phyloP scores from a whole-genome alignment of 345 rosid species.

The Melaleuca alternifolia region DNA sequence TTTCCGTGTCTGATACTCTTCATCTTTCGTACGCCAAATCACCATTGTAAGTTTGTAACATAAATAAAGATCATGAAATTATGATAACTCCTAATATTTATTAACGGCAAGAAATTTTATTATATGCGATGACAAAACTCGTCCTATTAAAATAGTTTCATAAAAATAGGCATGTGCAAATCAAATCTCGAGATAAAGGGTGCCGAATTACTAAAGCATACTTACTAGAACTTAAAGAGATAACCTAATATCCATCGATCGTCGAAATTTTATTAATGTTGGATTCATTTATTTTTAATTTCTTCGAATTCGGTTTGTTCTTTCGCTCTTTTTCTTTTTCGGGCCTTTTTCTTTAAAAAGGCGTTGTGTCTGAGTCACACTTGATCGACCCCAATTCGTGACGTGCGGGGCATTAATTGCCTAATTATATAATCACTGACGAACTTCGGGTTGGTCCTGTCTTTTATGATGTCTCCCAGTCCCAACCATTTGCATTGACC shows the following conservation, averaged over 20 bases:
- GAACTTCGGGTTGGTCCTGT: neutral
- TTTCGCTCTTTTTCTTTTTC: rapidly evolving
- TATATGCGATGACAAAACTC: neutral
- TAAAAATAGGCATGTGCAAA: neutral
- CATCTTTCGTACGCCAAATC: neutral
- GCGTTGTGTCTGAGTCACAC: neutral
- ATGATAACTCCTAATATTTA: neutral
- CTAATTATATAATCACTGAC: neutral
- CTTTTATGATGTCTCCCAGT: neutral
- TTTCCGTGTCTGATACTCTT: neutral
- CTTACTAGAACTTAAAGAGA: neutral
- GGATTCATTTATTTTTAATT: neutral
- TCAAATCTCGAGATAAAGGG: neutral
- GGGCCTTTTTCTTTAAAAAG: neutral
- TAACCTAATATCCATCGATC: neutral
- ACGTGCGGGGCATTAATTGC: neutral
- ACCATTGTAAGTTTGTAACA: neutral
- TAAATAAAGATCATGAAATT: neutral
- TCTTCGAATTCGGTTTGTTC: no score
- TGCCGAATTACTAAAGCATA: neutral
- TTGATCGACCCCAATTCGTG: neutral
- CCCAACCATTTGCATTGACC: neutral
- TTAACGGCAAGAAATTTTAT: neutral
- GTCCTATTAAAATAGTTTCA: neutral
- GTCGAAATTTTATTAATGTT: rapidly evolving